Conservation (phyloP, 2,329 filamentous ascomycete genomes). For the Colletotrichum melonis region DNA sequence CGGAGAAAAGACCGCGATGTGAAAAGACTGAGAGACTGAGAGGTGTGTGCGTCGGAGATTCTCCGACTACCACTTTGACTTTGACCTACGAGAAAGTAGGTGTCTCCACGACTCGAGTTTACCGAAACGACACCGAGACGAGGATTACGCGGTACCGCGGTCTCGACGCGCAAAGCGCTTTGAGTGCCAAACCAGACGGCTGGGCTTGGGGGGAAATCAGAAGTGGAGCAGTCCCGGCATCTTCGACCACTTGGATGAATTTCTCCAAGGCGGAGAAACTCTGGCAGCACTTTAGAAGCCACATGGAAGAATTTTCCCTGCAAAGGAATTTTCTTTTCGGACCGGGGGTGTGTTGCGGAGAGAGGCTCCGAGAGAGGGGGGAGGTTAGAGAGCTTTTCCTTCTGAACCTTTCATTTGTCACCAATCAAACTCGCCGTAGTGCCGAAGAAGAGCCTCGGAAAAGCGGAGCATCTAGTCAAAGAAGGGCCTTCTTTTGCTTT, state of each 20-base stretch:
- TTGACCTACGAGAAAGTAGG: not conserved
- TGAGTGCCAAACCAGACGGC: not conserved
- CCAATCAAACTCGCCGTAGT: not conserved
- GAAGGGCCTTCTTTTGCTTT: not conserved
- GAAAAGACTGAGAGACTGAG: not conserved
- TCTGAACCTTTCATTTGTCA: slow-evolving; percentile 1
- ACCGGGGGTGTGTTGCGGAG: not conserved
- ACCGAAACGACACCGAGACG: slow-evolving; percentile 16
- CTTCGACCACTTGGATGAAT: not conserved
- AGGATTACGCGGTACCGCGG: not conserved
- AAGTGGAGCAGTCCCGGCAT: not conserved
- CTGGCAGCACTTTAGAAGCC: not conserved
- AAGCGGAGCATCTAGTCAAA: not conserved
- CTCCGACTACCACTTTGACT: not conserved
- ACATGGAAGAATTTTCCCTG: slow-evolving; percentile 4
- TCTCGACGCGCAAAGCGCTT: not conserved
- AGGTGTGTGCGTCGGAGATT: not conserved
- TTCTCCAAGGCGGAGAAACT: not conserved
- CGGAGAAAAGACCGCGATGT: not conserved
- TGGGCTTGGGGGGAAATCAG: not conserved
- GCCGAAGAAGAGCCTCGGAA: slow-evolving; percentile 23
- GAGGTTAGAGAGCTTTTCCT: not conserved
- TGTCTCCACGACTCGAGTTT: slow-evolving; percentile 2
- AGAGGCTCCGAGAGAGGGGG: not conserved
- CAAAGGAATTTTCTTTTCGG: slow-evolving; percentile 2